Conservation (phyloP, 2,329 filamentous ascomycete species). For the Phialophora verrucosa region DNA sequence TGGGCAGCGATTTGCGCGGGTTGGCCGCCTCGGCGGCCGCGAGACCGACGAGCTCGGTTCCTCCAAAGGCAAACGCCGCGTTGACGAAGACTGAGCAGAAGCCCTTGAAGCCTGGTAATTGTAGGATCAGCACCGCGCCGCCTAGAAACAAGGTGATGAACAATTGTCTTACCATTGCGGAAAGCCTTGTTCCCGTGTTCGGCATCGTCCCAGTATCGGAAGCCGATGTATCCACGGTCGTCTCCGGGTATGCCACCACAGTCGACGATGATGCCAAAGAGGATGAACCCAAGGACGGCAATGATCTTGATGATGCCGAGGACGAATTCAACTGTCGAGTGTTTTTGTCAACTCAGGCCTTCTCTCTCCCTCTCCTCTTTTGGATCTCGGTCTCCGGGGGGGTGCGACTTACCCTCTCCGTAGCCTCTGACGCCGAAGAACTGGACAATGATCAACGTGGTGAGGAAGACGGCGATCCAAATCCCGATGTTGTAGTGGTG, state of each 20-base stretch:
- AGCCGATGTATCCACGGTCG: slow-evolving; percentile 74
- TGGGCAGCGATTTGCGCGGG: slow-evolving; percentile 74
- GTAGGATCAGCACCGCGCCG: neutral
- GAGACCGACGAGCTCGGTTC: slow-evolving; percentile 67
- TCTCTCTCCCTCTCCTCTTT: neutral
- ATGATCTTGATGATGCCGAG: slow-evolving; percentile 86
- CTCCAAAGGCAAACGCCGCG: slow-evolving; percentile 67
- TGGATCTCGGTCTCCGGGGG: neutral
- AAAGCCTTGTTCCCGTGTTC: slow-evolving; percentile 57
- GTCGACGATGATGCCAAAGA: slow-evolving; percentile 85
- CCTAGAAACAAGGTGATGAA: neutral
- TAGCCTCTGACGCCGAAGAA: slow-evolving; percentile 87
- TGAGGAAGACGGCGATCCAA: slow-evolving; percentile 82
- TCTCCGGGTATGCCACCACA: slow-evolving; percentile 73
- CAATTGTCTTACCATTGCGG: slow-evolving; percentile 63
- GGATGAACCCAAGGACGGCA: slow-evolving; percentile 85
- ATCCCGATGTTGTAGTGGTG: slow-evolving; percentile 61
- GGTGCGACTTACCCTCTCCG: slow-evolving; percentile 61
- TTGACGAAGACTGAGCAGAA: slow-evolving; percentile 69
- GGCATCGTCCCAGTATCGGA: slow-evolving; percentile 67
- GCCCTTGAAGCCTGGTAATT: slow-evolving; percentile 60
- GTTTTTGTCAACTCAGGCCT: neutral
- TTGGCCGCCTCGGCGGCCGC: slow-evolving; percentile 65
- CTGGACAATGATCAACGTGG: slow-evolving; percentile 78
- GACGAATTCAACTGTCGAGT: slow-evolving; percentile 71